Base-by-base conservation (phyloP, 495 filamentous ascomycete genomes). In the Neurospora discreta region DNA sequence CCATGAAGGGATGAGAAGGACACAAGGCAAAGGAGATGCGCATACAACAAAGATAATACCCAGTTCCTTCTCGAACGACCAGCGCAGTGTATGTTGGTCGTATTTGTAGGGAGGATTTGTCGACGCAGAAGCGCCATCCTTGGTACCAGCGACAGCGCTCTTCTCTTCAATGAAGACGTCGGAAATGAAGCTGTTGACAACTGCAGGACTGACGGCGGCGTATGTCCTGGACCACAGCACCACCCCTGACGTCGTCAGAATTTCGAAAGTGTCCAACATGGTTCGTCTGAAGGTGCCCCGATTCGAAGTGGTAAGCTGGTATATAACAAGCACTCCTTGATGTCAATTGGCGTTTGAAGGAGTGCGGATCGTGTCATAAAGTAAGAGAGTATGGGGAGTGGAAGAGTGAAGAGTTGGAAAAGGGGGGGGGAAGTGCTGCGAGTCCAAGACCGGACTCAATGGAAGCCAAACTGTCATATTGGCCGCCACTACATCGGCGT, bases 111-210 rank as follows among this genome's bases (percentile, higher is more conserved):
- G 82, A 1, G 93, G 89, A 74, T 91, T 91, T 52, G 80, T 79
- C 5, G 87, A 81, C 5, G 88, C 86, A 44, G 88, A 85, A 23
- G 81, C 79, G 78, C 88, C 85, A 68, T 87, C 86, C 73, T 87
- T 87, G 72, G 85, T 84, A 74, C 84, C 86, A 44, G 83, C 84
- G 68, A 87, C 87, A 43, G 90, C 85, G 70, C 86, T 85, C 42
- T 91, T 90, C 78, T 98, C 95, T 82, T 98, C 96, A 78, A 99
- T 97, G 83, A 99, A 95, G 78, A 98, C 91, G 80, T 98, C 94
- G 79, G 89, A 89, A 84, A 99, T 96, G 80, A 98, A 91, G 83
- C 90, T 91, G 83, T 99, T 97, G 83, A 99, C 89, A 68, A 98
- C 84, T 75, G 91, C 90, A 26, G 92, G 84, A 77, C 89, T 92